Evolutionary conservation across 108 stramenopile genomes (phyloP).

Genomic region (Cyclotella kingstonii): DNA sequence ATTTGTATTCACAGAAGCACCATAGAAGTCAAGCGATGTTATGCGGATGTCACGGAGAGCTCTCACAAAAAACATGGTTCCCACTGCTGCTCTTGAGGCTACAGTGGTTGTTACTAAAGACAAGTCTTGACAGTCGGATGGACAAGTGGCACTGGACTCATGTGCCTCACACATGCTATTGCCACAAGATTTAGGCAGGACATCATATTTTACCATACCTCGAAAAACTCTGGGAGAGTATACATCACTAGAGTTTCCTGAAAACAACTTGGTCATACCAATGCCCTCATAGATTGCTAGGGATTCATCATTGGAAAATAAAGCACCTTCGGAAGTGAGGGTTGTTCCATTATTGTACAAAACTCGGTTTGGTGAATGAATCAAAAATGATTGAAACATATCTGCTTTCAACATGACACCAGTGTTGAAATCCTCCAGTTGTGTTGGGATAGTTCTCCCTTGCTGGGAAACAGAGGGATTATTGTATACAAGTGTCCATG

Average conservation of each 20-base stretch:
- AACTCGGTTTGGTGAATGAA: slow-evolving; percentile 1
- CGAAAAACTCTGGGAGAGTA: slow-evolving; percentile 11
- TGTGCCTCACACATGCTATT: background rate
- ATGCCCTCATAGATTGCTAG: slow-evolving; percentile 10
- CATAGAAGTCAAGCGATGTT: slow-evolving; percentile 25
- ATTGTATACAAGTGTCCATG: slow-evolving; percentile 13
- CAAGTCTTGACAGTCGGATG: slow-evolving; percentile 2
- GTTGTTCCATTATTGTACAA: slow-evolving; percentile 4
- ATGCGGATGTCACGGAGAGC: slow-evolving; percentile 13
- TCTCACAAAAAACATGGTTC: slow-evolving; percentile 24
- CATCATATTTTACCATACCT: slow-evolving; percentile 7
- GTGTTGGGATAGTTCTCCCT: background rate
- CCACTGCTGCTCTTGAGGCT: slow-evolving; percentile 3
- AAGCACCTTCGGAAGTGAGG: background rate
- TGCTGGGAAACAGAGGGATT: background rate
- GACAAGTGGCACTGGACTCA: background rate
- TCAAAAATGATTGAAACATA: slow-evolving; percentile 4
- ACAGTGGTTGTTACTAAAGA: slow-evolving; percentile 1
- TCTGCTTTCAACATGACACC: background rate
- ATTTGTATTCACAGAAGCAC: background rate
- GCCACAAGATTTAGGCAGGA: background rate
- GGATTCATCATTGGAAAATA: background rate
- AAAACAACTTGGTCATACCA: background rate
- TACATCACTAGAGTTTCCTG: background rate
- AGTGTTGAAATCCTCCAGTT: background rate